phyloP scores from a whole-genome alignment of 169 alveolate genomes.

The Plasmodium relictum region DNA sequence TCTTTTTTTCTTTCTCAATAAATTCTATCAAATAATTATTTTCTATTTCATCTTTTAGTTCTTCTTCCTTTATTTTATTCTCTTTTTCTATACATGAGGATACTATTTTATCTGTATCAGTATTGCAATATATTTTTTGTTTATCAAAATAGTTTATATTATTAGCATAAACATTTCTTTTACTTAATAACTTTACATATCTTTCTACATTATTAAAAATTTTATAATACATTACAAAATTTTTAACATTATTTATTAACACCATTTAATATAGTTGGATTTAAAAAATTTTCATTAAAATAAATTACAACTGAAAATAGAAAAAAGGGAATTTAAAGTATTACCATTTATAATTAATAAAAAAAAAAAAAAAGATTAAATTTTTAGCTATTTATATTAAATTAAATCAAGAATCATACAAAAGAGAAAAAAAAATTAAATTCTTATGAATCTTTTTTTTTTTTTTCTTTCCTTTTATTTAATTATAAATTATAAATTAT shows the following conservation, averaged over 20 bases:
- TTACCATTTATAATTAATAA: neutral
- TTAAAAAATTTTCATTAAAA: neutral
- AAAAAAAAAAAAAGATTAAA: slow-evolving; percentile 11
- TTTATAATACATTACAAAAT: neutral
- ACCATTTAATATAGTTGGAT: neutral
- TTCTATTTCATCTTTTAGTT: neutral
- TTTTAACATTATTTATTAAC: neutral
- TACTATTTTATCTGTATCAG: no score
- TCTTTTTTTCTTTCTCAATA: slow-evolving; percentile 38
- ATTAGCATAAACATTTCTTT: no score
- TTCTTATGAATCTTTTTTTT: no score
- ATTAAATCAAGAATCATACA: no score
- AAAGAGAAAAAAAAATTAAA: no score
- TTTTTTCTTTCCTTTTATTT: no score
- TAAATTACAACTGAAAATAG: neutral
- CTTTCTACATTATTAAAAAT: neutral
- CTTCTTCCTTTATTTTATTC: neutral
- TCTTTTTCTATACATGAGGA: no score
- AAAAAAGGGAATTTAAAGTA: neutral
- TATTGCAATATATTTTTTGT: no score
- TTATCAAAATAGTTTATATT: no score
- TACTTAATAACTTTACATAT: no score
- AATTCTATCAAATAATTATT: slow-evolving; percentile 18
- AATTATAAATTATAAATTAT: no score
- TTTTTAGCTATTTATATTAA: no score